A percentile compares a stretch with the other conserved stretches of the same genome.
These are phyloP conservation scores for Rhododendron kiyosumense DNA, from an alignment of 148 eudicot species.

Conservation along the genomic window DNA sequence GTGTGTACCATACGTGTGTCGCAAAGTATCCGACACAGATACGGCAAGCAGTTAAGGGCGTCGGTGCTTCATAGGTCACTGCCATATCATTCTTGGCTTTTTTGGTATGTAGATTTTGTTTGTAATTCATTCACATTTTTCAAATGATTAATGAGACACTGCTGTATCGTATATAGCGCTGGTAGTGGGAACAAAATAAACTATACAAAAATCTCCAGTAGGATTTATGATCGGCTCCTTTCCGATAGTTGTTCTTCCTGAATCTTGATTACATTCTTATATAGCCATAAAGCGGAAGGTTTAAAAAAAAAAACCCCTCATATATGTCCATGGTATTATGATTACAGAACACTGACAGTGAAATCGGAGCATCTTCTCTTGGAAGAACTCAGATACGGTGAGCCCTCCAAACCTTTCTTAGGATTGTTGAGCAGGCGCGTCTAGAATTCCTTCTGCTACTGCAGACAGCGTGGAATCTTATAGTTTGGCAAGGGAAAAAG, in stretches of 20 bases:
- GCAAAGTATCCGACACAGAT: not conserved
- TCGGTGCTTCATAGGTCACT: not conserved
- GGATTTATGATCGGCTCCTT: not conserved
- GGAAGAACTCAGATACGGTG: constrained; percentile 86
- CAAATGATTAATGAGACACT: not conserved
- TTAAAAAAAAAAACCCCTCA: not conserved
- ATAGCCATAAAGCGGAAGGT: not conserved
- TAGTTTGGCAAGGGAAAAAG: not conserved
- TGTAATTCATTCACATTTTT: not conserved
- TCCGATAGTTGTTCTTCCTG: not conserved
- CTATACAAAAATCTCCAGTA: not conserved
- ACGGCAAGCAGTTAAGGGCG: no score
- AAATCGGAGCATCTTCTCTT: constrained; percentile 60
- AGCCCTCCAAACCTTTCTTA: constrained; percentile 8
- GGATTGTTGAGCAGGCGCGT: not conserved
- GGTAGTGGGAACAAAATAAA: not conserved
- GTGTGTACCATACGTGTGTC: not conserved
- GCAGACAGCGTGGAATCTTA: not conserved
- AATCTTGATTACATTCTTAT: not conserved
- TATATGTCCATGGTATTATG: not conserved
- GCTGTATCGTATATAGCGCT: not conserved
- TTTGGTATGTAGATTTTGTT: not conserved
- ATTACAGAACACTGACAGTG: constrained; percentile 77
- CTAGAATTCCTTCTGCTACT: not conserved
- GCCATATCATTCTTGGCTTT: not conserved